Evolutionary conservation across 2,329 filamentous ascomycete species (phyloP), one percentile per base, ranked within the genome.

Genomic region (Alternaria panax): DNA sequence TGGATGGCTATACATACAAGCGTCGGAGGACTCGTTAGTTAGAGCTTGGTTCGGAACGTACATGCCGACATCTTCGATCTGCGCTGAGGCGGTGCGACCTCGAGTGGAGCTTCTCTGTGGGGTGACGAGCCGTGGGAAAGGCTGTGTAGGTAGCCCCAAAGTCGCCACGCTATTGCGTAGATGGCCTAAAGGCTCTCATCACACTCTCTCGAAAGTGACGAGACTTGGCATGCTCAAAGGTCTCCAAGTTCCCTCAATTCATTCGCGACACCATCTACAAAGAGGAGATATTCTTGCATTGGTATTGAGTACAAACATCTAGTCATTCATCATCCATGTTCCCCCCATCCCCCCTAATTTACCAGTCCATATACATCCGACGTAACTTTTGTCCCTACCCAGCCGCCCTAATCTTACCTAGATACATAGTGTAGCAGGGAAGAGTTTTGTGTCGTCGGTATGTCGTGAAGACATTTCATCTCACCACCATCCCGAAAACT

Each of bases 281-380:
- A 59, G 57, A 59, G 57, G 57, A 59, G 57, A 59, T 59, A 51
- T 56, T 48, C 30, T 55, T 59, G 57, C 46, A 56, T 59, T 59
- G 57, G 38, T 56, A 56, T 56, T 59, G 41, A 54, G 32, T 56
- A 59, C 36, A 40, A 40, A 40, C 52, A 57, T 48, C 28, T 56
- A 32, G 27, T 56, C 57, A 41, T 59, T 56, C 52, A 22, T 59
- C 46, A 20, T 59, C 47, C 51, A 40, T 34, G 6, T 20, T 8
- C 32, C 32, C 4, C 9, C 47, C 30, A 4, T 34, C 45, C 28
- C 16, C 45, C 14, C n/a, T 34, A 48, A 48, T 48, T 48, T 48
- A 25, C 45, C 20, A 36, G 8, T 12, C 8, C 45, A 34, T 48
- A 14, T 48, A 48, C 45, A 48, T 24, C 28, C 28, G 30, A 48